Percentiles rank a stretch among this genome's conserved stretches.
These are phyloP conservation scores for Solanum sitiens DNA, from an alignment of 257 asterid genomes.

Conservation along the genomic window DNA sequence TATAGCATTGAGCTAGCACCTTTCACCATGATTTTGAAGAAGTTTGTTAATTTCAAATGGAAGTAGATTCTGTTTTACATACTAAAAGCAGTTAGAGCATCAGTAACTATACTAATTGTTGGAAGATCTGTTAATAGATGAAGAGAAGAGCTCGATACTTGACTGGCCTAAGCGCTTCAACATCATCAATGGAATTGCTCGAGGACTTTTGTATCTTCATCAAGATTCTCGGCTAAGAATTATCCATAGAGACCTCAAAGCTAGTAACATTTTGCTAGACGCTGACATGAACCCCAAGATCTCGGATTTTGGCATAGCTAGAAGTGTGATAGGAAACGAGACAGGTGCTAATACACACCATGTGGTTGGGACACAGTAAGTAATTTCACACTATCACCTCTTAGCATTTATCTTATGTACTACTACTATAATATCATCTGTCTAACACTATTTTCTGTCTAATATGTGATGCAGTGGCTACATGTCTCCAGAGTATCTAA, in stretches of 20 bases:
- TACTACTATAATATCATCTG: not conserved
- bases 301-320: conserved; percentile 25
- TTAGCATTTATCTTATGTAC: not conserved
- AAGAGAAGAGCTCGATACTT: not conserved
- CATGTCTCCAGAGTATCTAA: conserved; percentile 24
- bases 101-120: not conserved
- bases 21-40: not conserved
- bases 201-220: not conserved
- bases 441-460: not conserved
- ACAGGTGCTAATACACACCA: conserved; percentile 18
- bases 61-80: not conserved
- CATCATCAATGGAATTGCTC: not conserved
- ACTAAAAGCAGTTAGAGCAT: not conserved
- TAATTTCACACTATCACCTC: not conserved
- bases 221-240: conserved; percentile 2
- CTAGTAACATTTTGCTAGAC: conserved; percentile 19
- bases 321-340: conserved; percentile 17
- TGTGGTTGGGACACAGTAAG: conserved; percentile 22
- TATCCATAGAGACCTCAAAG: conserved; percentile 23
- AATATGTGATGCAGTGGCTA: conserved; percentile 12
- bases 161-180: not conserved
- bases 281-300: conserved; percentile 23
- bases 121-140: not conserved
- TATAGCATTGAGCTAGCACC: not conserved
- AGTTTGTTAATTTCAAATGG: not conserved